Evolutionary conservation across 768 basidiomycete species (phyloP), one percentile per base, ranked within the genome.

Genomic region (Fibroporia radiculosa): DNA sequence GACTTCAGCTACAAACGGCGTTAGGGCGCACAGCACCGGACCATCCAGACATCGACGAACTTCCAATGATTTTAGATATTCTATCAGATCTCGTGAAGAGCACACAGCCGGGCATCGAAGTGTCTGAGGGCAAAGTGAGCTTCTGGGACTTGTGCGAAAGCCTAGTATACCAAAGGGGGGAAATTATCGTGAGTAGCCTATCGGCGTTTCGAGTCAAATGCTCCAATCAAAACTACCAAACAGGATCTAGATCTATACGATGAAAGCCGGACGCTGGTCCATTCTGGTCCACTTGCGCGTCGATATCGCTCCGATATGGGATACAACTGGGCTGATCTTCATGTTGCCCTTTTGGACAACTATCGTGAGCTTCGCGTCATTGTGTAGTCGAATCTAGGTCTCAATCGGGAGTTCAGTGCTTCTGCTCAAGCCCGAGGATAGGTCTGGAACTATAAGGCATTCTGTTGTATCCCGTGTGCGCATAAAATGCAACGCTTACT

Each of bases 51-150:
- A 57, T 76, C 34, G 85, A 92, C 48, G 77, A 74, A 3, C 69
- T 93, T 6, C 88, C 89, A 1, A 69, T 89, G 4, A 76, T 87
- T 14, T 56, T 87, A 20, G 71, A 71, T 8, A 74, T 92, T 2
- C 55, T 93, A 43, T 77, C 71, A 24, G 76, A 81, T 36, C 82
- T 80, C 49, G 72, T 95, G 48, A 90, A 86, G 69, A 82, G 82
- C 51, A 88, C 88, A 0, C 83, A 93, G 56, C 90, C 90, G 1
- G 92, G 92, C 3, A 93, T 95, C 48, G 86, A 80, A 48, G 86
- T 82, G n/a, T 88, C 92, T 1, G 91, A 93, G 58, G 75, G 78
- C 50, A 91, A 91, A 59, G 91, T 93, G 52, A 91, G 90, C 57
- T 82, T 90, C 48, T 88, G 84, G 82, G 79, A 70, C 42, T 66